phyloP scores from a whole-genome alignment of 345 rosid genomes.

The Boechera retrofracta region DNA sequence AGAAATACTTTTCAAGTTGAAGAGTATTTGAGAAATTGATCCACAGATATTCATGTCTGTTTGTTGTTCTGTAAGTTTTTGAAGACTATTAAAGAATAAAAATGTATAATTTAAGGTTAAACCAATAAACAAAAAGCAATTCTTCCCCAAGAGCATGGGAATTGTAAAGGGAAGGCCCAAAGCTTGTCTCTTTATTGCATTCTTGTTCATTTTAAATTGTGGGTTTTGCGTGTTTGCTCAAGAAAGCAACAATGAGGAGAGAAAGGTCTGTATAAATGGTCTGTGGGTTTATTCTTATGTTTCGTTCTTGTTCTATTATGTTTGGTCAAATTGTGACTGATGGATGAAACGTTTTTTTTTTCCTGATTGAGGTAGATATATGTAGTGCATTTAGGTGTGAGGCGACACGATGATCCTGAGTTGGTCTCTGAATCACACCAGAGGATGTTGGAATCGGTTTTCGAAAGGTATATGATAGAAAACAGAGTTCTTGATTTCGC shows the following conservation, averaged over 20 bases:
- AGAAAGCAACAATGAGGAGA: conserved; percentile 29
- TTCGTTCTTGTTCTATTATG: not conserved
- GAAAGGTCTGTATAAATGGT: conserved; percentile 20
- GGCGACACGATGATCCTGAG: conserved; percentile 50
- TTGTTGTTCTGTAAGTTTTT: conserved; percentile 17
- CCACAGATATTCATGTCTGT: not conserved
- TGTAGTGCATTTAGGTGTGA: conserved; percentile 56
- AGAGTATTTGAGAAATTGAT: too few relatives aligned
- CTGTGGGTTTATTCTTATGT: not conserved
- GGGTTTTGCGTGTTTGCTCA: conserved; percentile 19
- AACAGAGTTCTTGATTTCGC: not conserved
- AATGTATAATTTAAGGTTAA: not conserved
- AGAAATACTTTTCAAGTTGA: too few relatives aligned
- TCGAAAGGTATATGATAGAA: conserved; percentile 49
- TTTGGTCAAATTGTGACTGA: conserved; percentile 27
- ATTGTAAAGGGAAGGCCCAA: conserved; percentile 18
- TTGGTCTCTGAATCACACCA: conserved; percentile 47
- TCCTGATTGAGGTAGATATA: conserved; percentile 19
- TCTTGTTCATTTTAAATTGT: conserved; percentile 22
- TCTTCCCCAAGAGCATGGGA: conserved; percentile 23
- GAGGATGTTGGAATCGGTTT: conserved; percentile 44
- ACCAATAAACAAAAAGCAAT: not conserved
- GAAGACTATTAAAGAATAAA: conserved; percentile 15
- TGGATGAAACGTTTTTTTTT: not conserved
- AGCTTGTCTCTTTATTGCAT: conserved; percentile 11